Conservation (phyloP, 306 rosid genomes). For the Dalbergia oliveri region DNA sequence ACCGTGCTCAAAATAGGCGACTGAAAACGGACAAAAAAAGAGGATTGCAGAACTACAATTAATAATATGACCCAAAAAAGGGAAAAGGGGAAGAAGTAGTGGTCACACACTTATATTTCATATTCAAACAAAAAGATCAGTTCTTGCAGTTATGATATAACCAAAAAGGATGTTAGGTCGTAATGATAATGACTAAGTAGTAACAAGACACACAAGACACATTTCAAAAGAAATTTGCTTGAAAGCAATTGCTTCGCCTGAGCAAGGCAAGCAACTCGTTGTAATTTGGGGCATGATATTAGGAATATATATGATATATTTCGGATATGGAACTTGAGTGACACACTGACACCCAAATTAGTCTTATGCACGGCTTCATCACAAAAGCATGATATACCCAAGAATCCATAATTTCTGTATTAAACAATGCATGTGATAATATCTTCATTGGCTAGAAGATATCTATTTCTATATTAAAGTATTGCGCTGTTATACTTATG, state of each 20-base stretch:
- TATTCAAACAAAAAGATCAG: background rate
- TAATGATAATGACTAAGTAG: conserved; percentile 1
- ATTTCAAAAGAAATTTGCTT: background rate
- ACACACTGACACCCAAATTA: conserved; percentile 14
- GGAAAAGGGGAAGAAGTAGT: background rate
- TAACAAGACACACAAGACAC: background rate
- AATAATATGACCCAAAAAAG: background rate
- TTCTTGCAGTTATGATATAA: background rate
- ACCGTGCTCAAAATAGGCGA: background rate
- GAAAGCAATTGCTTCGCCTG: conserved; percentile 26
- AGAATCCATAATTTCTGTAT: conserved; percentile 40
- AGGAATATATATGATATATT: background rate
- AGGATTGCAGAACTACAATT: background rate
- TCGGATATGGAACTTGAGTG: background rate
- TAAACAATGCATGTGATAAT: conserved; percentile 60
- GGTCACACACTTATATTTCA: background rate
- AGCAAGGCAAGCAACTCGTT: conserved; percentile 26
- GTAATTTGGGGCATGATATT: background rate
- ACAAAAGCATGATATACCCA: conserved; percentile 5
- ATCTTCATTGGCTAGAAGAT: conserved; percentile 48
- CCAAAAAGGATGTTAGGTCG: background rate
- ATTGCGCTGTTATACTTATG: conserved; percentile 51
- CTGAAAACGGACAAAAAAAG: background rate
- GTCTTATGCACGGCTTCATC: conserved; percentile 7
- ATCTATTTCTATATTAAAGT: conserved; percentile 44